phyloP scores from a whole-genome alignment of 2,329 filamentous ascomycete genomes.

The Alternaria sp. region DNA sequence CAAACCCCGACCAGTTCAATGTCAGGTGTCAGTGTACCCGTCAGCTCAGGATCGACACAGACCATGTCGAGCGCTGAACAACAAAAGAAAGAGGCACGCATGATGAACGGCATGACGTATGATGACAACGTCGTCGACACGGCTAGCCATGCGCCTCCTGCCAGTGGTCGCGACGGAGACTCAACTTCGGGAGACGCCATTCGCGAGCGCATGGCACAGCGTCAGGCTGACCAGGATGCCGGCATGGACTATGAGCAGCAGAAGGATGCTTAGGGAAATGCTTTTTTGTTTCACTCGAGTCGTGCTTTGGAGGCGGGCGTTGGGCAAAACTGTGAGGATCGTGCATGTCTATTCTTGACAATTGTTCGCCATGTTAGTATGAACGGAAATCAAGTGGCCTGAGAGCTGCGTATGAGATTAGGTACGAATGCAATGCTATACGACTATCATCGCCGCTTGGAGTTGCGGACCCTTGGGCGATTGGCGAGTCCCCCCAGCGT shows the following conservation, averaged over 20 bases:
- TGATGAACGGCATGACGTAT: slow-evolving; percentile 58
- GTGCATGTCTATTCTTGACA: slow-evolving; percentile 11
- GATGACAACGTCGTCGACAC: slow-evolving; percentile 55
- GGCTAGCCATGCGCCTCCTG: slow-evolving; percentile 46
- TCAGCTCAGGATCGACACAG: slow-evolving; percentile 43
- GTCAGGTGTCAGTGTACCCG: slow-evolving; percentile 37
- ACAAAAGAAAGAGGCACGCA: slow-evolving; percentile 53
- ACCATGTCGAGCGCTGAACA: slow-evolving; percentile 45
- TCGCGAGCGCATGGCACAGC: slow-evolving; percentile 58
- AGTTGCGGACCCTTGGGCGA: slow-evolving; percentile 22
- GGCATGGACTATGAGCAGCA: slow-evolving; percentile 36
- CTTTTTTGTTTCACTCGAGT: slow-evolving; percentile 5
- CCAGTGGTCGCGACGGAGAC: slow-evolving; percentile 42
- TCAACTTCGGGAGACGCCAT: slow-evolving; percentile 73
- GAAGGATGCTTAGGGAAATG: slow-evolving; percentile 27
- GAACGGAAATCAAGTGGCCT: not conserved
- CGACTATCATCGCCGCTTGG: not conserved
- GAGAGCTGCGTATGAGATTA: slow-evolving; percentile 6
- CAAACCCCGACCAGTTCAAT: slow-evolving; percentile 44
- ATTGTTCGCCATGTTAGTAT: slow-evolving; percentile 9
- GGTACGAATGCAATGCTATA: slow-evolving; percentile 13
- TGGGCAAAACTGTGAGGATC: slow-evolving; percentile 9
- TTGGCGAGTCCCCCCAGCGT: slow-evolving; percentile 20
- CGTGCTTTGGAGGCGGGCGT: slow-evolving; percentile 18
- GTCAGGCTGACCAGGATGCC: slow-evolving; percentile 34